Conservation (phyloP, 345 rosid genomes). For the Erysimum cheiranthoides region DNA sequence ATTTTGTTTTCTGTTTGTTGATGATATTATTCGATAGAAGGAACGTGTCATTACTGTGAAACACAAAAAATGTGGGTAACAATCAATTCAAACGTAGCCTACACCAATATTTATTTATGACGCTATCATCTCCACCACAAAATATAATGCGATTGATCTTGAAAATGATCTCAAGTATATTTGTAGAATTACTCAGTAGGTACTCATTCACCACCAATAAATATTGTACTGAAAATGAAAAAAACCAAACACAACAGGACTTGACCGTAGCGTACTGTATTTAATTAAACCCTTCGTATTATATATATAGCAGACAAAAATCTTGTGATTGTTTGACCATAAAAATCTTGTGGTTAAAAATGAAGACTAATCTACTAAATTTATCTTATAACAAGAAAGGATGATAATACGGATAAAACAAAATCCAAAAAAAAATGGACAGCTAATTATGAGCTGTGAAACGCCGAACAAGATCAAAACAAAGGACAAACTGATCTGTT, state of each 20-base stretch:
- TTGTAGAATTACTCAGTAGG: too few species aligned
- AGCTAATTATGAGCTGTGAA: conserved; percentile 42
- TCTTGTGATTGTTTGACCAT: too few species aligned
- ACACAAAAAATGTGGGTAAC: conserved; percentile 24
- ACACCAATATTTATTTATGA: neutral
- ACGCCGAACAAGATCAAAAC: conserved; percentile 39
- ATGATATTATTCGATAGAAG: neutral
- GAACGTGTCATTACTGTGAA: neutral
- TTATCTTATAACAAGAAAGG: neutral
- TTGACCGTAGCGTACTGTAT: too few species aligned
- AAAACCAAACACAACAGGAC: too few species aligned
- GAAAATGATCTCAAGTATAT: neutral
- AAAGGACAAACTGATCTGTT: conserved; percentile 34
- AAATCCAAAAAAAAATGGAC: conserved; percentile 26
- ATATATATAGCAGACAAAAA: too few species aligned
- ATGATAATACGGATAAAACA: conserved; percentile 21
- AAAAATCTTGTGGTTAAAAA: neutral
- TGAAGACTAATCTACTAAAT: conserved; percentile 26
- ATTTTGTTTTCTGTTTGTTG: too few species aligned
- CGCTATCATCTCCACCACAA: neutral
- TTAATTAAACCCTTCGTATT: too few species aligned
- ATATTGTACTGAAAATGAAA: too few species aligned
- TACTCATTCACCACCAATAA: too few species aligned
- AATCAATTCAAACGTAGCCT: neutral
- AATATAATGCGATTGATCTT: neutral